phyloP scores from a whole-genome alignment of 306 rosid species.

The Cicer pinnatifidum region DNA sequence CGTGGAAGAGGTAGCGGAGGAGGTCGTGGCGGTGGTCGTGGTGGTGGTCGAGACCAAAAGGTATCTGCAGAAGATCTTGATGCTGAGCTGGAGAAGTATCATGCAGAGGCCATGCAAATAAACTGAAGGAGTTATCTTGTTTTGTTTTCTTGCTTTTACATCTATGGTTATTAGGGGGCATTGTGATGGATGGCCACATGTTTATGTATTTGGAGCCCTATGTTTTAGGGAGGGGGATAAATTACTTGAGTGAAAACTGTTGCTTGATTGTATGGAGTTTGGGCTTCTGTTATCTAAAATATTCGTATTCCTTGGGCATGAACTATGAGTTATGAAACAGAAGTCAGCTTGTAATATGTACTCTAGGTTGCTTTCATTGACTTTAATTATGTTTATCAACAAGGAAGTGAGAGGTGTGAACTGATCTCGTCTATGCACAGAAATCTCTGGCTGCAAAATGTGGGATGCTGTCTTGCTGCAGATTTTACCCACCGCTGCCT shows the following conservation, averaged over 20 bases:
- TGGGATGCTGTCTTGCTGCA: conserved; percentile 52
- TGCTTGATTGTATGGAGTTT: conserved; percentile 62
- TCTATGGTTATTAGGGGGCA: conserved; percentile 56
- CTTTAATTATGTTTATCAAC: conserved; percentile 54
- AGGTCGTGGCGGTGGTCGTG: conserved; percentile 52
- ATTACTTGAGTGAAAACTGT: conserved; percentile 53
- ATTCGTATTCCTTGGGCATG: conserved; percentile 58
- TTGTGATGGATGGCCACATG: conserved; percentile 53
- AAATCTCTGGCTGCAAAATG: conserved; percentile 63
- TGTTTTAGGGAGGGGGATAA: conserved; percentile 52
- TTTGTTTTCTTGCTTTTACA: conserved; percentile 54
- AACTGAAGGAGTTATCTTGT: conserved; percentile 52
- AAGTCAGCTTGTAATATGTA: conserved; percentile 56
- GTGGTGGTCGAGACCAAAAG: conserved; percentile 72
- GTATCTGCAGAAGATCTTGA: conserved; percentile 92
- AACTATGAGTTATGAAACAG: conserved; percentile 61
- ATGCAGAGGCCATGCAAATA: conserved; percentile 78
- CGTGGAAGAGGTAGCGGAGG: conserved; percentile 65
- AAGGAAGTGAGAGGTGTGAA: conserved; percentile 57
- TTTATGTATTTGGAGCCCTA: conserved; percentile 62
- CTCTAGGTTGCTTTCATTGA: conserved; percentile 53
- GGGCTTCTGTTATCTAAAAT: conserved; percentile 57
- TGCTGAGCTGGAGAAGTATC: conserved; percentile 96
- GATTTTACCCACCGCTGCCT: conserved; percentile 59
- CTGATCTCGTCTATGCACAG: conserved; percentile 54